Conservation (phyloP, 2,329 filamentous ascomycete genomes). For the Lachnellula hyalina region DNA sequence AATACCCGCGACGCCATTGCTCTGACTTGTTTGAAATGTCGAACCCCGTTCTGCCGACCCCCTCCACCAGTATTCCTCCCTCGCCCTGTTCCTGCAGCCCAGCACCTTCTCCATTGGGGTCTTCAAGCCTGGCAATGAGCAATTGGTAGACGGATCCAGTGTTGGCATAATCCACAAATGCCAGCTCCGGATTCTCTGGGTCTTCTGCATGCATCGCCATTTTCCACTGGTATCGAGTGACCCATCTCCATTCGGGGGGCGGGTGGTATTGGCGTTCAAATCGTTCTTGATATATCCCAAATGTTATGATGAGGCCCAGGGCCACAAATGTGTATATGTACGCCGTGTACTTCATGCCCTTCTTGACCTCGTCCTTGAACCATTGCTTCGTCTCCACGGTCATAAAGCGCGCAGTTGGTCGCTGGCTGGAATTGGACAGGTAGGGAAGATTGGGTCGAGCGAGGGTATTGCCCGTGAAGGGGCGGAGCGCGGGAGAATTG, state of each 20-base stretch:
- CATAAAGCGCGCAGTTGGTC: constrained; percentile 56
- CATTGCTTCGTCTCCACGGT: constrained; percentile 72
- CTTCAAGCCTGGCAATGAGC: constrained; percentile 63
- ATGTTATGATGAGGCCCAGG: constrained; percentile 55
- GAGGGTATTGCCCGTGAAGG: constrained; percentile 54
- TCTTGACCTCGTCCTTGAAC: constrained; percentile 64
- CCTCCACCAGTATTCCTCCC: constrained; percentile 49
- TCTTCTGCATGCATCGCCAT: constrained; percentile 14
- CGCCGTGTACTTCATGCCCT: constrained; percentile 63
- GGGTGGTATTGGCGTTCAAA: constrained; percentile 74
- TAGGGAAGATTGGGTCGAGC: constrained; percentile 59
- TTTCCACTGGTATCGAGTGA: constrained; percentile 58
- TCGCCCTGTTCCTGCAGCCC: constrained; percentile 50
- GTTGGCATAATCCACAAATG: constrained; percentile 56
- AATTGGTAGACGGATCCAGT: constrained; percentile 56
- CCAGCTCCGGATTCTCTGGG: constrained; percentile 12
- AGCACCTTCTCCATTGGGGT: constrained; percentile 61
- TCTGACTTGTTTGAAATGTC: constrained; percentile 58
- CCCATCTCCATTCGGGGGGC: constrained; percentile 73
- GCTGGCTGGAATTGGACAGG: constrained; percentile 41
- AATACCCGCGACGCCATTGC: constrained; percentile 82
- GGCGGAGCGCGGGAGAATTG: constrained; percentile 33
- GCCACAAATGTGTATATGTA: constrained; percentile 59
- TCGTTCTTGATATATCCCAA: constrained; percentile 66
- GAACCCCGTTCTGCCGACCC: constrained; percentile 42